These are phyloP conservation scores for Kazachstania africana DNA, from an alignment of 805 yeast genomes.

Conservation along the genomic window DNA sequence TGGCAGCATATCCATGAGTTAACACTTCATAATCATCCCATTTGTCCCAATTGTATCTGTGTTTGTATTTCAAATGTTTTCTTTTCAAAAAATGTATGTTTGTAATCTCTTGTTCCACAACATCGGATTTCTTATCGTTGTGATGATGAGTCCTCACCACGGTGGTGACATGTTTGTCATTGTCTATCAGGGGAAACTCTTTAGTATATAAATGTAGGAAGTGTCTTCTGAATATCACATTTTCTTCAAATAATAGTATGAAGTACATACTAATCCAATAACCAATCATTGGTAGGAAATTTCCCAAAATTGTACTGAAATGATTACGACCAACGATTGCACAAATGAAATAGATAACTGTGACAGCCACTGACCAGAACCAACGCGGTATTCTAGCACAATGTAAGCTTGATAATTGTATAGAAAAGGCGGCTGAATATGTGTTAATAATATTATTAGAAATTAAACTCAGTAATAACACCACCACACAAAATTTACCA, in stretches of 20 bases:
- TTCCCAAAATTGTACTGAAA: slow-evolving; percentile 61
- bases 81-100: slow-evolving; percentile 13
- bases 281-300: slow-evolving; percentile 83
- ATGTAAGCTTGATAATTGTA: slow-evolving; percentile 47
- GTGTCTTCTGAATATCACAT: slow-evolving; percentile 49
- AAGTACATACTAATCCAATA: slow-evolving; percentile 83
- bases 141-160: no score
- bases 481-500: slow-evolving; percentile 63
- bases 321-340: slow-evolving; percentile 67
- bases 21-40: slow-evolving; percentile 56
- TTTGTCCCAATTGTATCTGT: slow-evolving; percentile 56
- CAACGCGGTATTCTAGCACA: slow-evolving; percentile 65
- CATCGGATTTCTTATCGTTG: neutral
- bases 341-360: slow-evolving; percentile 53
- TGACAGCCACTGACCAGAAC: slow-evolving; percentile 55
- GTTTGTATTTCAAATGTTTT: slow-evolving; percentile 14
- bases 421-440: slow-evolving; percentile 71
- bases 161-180: slow-evolving; percentile 1
- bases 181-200: slow-evolving; percentile 29
- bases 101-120: neutral
- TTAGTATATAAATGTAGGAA: slow-evolving; percentile 32
- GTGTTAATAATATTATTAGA: slow-evolving; percentile 75
- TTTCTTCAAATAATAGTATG: slow-evolving; percentile 60
- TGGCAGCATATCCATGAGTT: slow-evolving; percentile 65
- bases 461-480: slow-evolving; percentile 61